These are phyloP conservation scores for Agrocybe chaxingu DNA, from an alignment of 768 basidiomycete genomes.

Conservation along the genomic window DNA sequence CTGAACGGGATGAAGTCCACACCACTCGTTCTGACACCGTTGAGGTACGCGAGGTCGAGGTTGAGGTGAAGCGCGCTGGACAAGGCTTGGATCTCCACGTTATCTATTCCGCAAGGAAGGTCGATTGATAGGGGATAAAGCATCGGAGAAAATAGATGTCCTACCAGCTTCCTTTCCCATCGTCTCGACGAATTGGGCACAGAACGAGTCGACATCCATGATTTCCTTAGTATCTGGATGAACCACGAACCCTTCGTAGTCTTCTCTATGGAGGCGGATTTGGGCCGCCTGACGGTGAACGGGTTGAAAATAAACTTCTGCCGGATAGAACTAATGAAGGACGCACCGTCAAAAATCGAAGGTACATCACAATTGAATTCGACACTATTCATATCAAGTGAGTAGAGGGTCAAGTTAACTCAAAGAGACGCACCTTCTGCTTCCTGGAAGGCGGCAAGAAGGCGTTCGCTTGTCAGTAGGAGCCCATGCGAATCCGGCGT, in stretches of 20 bases:
- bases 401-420: neutral
- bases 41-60: slow-evolving; percentile 77
- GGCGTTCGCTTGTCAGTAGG: slow-evolving; percentile 28
- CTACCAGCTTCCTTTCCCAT: slow-evolving; percentile 75
- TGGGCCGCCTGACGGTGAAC: slow-evolving; percentile 52
- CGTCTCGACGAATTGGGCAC: slow-evolving; percentile 74
- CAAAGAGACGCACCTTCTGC: slow-evolving; percentile 37
- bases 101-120: slow-evolving; percentile 44
- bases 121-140: neutral
- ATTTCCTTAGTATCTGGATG: slow-evolving; percentile 66
- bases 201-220: slow-evolving; percentile 64
- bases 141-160: slow-evolving; percentile 1
- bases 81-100: slow-evolving; percentile 80
- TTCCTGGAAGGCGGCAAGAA: slow-evolving; percentile 54
- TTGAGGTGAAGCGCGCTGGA: slow-evolving; percentile 64
- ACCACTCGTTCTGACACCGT: slow-evolving; percentile 51
- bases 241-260: slow-evolving; percentile 70
- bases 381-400: slow-evolving; percentile 37
- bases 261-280: slow-evolving; percentile 60
- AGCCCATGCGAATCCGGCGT: slow-evolving; percentile 31
- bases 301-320: neutral
- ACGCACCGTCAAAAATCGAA: slow-evolving; percentile 71
- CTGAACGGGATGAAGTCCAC: slow-evolving; percentile 72
- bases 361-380: slow-evolving; percentile 73
- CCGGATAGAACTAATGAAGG: neutral